Percentiles rank a stretch among this genome's conserved stretches.
Conservation (phyloP, 805 yeast genomes). For the Sugiyamaella mastotermitis region DNA sequence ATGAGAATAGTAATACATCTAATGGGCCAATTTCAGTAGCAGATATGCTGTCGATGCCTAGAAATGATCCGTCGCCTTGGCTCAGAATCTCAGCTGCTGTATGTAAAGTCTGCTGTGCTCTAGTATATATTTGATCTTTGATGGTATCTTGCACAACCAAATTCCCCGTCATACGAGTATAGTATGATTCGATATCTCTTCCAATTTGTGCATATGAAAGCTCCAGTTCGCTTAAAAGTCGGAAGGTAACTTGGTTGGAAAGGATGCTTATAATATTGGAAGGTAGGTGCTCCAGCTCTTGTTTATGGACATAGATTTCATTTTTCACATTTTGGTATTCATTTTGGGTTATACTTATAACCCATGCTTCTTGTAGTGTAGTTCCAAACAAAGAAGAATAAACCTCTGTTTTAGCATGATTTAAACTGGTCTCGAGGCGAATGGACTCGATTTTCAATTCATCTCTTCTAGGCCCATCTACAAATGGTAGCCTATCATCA, state of each 20-base stretch:
- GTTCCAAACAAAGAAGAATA: conserved; percentile 12
- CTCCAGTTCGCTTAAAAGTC: conserved; percentile 11
- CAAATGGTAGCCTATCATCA: conserved; percentile 15
- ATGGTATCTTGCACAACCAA: neutral
- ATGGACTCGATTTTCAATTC: neutral
- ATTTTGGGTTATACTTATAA: conserved; percentile 11
- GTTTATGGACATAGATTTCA: conserved; percentile 10
- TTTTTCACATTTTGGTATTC: conserved; percentile 4
- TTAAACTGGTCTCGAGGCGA: neutral
- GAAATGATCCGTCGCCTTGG: neutral
- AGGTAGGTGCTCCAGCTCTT: conserved; percentile 9
- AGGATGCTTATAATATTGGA: conserved; percentile 2
- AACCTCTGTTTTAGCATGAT: conserved; percentile 6
- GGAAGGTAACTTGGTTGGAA: conserved; percentile 7
- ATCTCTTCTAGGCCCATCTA: conserved; percentile 4
- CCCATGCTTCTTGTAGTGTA: conserved; percentile 19
- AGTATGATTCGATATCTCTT: conserved; percentile 6
- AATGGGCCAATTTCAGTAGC: conserved; percentile 10
- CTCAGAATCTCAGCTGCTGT: conserved; percentile 5
- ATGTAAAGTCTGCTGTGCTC: conserved; percentile 14
- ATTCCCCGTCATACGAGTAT: neutral
- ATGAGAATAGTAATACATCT: conserved; percentile 22
- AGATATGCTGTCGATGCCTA: neutral
- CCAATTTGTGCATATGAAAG: conserved; percentile 13
- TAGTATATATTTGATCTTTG: conserved; percentile 3